Conservation (phyloP, 2,329 filamentous ascomycete genomes). For the Ophiostoma novo-ulmi region DNA sequence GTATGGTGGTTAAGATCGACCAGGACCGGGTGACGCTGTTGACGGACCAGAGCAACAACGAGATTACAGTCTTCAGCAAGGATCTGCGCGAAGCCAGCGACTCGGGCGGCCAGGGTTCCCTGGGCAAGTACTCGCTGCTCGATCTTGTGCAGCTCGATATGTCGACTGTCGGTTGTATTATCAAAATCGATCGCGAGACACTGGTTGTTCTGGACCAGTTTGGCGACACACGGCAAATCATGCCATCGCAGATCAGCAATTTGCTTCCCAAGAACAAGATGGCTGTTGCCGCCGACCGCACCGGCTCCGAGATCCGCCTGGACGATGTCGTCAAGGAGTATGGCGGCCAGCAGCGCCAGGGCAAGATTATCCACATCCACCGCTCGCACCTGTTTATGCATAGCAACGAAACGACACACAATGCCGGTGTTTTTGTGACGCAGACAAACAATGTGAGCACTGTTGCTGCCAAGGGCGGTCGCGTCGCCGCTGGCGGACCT, state of each 20-base stretch:
- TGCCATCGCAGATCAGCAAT: conserved; percentile 88
- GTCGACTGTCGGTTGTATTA: conserved; percentile 84
- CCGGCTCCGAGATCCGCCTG: conserved; percentile 84
- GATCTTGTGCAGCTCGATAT: conserved; percentile 92
- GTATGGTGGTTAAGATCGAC: conserved; percentile 90
- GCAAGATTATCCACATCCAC: conserved; percentile 89
- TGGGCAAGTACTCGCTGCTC: conserved; percentile 87
- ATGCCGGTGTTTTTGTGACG: conserved; percentile 83
- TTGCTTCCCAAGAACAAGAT: conserved; percentile 76
- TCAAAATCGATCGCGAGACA: conserved; percentile 92
- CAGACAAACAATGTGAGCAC: conserved; percentile 81
- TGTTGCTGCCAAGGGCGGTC: conserved; percentile 88
- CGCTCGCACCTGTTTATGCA: conserved; percentile 88
- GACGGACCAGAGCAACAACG: conserved; percentile 85
- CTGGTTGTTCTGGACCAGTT: conserved; percentile 87
- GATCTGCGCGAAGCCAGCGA: conserved; percentile 91
- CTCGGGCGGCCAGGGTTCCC: conserved; percentile 73
- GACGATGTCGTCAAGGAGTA: conserved; percentile 92
- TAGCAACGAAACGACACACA: conserved; percentile 76
- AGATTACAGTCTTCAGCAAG: conserved; percentile 97
- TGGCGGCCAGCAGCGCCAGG: conserved; percentile 76
- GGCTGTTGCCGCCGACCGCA: conserved; percentile 85
- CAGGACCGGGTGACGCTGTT: conserved; percentile 90
- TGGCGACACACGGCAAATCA: conserved; percentile 70
- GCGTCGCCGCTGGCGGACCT: conserved; percentile 62